Conservation (phyloP, 1,139 yeast species). For the Pichia sp. region DNA sequence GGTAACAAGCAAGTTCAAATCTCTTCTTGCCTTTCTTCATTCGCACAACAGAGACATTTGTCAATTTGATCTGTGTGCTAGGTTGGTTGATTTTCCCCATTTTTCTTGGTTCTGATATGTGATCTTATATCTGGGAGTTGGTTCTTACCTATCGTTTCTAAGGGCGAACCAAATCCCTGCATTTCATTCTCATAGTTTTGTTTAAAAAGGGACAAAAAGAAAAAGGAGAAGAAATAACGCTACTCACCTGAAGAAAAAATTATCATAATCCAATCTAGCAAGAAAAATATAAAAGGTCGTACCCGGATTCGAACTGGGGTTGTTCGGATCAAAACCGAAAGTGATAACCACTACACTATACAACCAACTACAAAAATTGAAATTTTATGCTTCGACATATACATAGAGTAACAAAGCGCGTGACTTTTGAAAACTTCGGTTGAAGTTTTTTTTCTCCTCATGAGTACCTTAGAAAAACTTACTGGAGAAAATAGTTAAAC, state of each 20-base stretch:
- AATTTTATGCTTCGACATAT: background rate
- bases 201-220: no score
- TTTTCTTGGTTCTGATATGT: background rate
- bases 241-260: background rate
- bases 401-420: no score
- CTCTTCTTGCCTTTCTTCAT: constrained; percentile 87
- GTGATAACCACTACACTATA: constrained; percentile 68
- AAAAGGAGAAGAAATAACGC: background rate
- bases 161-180: no score
- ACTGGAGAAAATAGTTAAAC: no score
- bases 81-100: constrained; percentile 70
- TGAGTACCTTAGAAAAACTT: no score
- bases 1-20: constrained; percentile 94
- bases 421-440: no score
- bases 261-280: background rate
- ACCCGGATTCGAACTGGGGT: constrained; percentile 97
- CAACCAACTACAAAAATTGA: constrained; percentile 32
- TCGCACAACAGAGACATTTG: constrained; percentile 89
- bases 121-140: no score
- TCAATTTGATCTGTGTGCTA: constrained; percentile 76
- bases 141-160: no score
- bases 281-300: constrained; percentile 50
- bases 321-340: constrained; percentile 72
- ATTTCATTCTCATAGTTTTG: no score
- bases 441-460: no score